Base-by-base conservation (phyloP, 2,329 filamentous ascomycete species). In the Alternaria sp. region DNA sequence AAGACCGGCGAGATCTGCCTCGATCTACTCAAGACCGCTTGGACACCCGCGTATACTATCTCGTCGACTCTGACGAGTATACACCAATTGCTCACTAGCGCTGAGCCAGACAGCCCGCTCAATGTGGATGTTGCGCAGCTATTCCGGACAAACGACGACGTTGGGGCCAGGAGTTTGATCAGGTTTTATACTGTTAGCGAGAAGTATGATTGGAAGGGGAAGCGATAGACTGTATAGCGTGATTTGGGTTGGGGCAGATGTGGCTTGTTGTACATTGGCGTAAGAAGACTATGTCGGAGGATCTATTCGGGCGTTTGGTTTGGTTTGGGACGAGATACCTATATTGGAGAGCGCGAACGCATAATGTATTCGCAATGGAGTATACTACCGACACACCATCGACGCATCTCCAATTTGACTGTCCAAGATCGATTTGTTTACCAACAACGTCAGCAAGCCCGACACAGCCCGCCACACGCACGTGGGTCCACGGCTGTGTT, bases 1-100 rank as follows among this genome's bases (percentile, higher is more conserved):
- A 73, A 86, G 70, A 93, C 89, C 3, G 96, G 96, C 71, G 94
- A 97, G 81, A 96, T 99, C 76, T 99, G 96, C 80, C 88, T 98
- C 26, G 96, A 97, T 77, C 86, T 98, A 66, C 85, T 99, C 54
- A 89, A 87, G 64, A 84, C 83, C 0, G 86, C 87, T 17, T 98
- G 95, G 95, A 91, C 92, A 62, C 92, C 94, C 1, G 89, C 93
- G 17, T 96, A 97, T 80, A 94, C 90, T 44, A 86, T 98, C 19
- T 86, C 90, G 36, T 88, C 90, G 74, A 91, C 90, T 65, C 83
- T 95, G 74, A 90, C 91, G 71, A 89, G 89, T 50, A 86, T 95
- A 67, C 87, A 91, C 69, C 86, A 91, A 82, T 84, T 96, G 71
- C 83, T 93, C 61, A 85, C 82, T 25, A 88, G 85, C 66, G 90